These are phyloP conservation scores for Aspergillus costaricaensis DNA, from an alignment of 2,329 filamentous ascomycete species.

Conservation along the genomic window DNA sequence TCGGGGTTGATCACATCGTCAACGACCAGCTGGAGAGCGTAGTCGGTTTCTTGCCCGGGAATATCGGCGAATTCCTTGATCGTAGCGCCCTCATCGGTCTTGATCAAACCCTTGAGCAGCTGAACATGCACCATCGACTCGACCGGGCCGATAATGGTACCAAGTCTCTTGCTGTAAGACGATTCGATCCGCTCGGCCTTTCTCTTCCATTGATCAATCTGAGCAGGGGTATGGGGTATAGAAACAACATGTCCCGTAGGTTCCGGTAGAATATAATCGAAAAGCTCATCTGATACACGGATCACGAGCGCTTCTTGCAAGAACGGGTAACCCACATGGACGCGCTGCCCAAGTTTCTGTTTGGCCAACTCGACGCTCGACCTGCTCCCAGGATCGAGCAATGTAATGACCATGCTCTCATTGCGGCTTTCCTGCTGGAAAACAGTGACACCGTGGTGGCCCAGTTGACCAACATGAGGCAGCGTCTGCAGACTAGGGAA, in stretches of 20 bases:
- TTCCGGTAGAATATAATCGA: slow-evolving; percentile 75
- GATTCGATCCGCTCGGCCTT: slow-evolving; percentile 82
- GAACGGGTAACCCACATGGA: slow-evolving; percentile 93
- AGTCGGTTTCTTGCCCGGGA: slow-evolving; percentile 81
- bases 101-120: slow-evolving; percentile 86
- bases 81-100: slow-evolving; percentile 86
- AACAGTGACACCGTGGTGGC: slow-evolving; percentile 87
- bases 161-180: slow-evolving; percentile 86
- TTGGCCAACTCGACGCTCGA: slow-evolving; percentile 73
- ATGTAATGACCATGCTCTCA: slow-evolving; percentile 90
- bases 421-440: slow-evolving; percentile 96
- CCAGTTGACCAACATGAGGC: slow-evolving; percentile 77
- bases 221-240: slow-evolving; percentile 70
- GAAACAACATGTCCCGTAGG: slow-evolving; percentile 66
- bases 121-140: slow-evolving; percentile 91
- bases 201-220: slow-evolving; percentile 80
- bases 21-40: slow-evolving; percentile 87
- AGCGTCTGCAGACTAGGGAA: slow-evolving; percentile 89
- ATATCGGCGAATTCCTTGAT: slow-evolving; percentile 91
- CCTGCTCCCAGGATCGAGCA: slow-evolving; percentile 71
- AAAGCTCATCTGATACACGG: slow-evolving; percentile 88
- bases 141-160: slow-evolving; percentile 80
- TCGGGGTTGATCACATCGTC: slow-evolving; percentile 89
- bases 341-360: slow-evolving; percentile 76
- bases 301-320: slow-evolving; percentile 89